Conservation (phyloP, 768 basidiomycete genomes). For the Neoboletus magnificus region DNA sequence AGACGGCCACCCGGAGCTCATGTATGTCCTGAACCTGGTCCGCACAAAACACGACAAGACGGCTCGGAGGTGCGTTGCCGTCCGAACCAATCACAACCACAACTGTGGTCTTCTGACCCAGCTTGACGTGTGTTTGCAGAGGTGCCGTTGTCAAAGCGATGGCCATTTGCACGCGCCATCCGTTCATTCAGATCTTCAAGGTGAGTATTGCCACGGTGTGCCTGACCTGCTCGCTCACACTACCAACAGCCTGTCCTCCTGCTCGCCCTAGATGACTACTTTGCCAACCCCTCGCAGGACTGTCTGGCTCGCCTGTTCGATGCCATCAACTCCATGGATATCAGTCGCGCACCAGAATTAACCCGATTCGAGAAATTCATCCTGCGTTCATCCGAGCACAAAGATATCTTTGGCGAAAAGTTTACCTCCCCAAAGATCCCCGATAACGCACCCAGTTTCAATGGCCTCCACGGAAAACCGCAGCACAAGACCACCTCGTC, state of each 20-base stretch:
- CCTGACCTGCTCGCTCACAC: conserved; percentile 2
- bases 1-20: conserved; percentile 46
- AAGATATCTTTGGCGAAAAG: conserved; percentile 89
- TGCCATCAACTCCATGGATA: conserved; percentile 88
- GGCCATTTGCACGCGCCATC: conserved; percentile 90
- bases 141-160: conserved; percentile 93
- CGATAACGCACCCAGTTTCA: conserved; percentile 6
- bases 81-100: conserved; percentile 5
- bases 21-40: conserved; percentile 90
- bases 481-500: conserved; percentile 50
- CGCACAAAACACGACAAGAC: conserved; percentile 88
- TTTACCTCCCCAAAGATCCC: conserved; percentile 41
- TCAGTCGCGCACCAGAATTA: conserved; percentile 72
- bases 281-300: conserved; percentile 82
- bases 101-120: conserved; percentile 6
- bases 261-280: conserved; percentile 95
- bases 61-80: conserved; percentile 58
- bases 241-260: conserved; percentile 76
- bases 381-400: conserved; percentile 86
- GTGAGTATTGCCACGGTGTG: conserved; percentile 36
- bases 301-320: conserved; percentile 89
- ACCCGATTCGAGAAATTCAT: conserved; percentile 83
- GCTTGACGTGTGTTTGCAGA: conserved; percentile 38
- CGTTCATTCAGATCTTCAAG: conserved; percentile 96
- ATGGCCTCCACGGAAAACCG: conserved; percentile 27